Percentiles rank a stretch among this genome's conserved stretches.
phyloP scores from a whole-genome alignment of 179 eudicot genomes.

The Heliamphora pulchella region DNA sequence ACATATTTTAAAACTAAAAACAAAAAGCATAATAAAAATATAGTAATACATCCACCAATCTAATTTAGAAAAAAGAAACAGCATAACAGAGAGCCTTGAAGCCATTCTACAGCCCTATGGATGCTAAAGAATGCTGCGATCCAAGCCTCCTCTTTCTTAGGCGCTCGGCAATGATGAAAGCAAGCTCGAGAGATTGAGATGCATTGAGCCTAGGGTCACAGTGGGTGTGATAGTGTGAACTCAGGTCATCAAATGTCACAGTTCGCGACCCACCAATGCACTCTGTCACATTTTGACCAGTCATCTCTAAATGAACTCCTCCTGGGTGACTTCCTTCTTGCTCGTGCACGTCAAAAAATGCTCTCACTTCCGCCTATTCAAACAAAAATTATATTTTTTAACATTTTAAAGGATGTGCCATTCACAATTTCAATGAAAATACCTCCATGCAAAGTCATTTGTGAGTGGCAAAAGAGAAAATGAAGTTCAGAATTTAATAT shows the following conservation, averaged over 20 bases:
- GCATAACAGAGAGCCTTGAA: neutral
- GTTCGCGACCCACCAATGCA: slow-evolving; percentile 39
- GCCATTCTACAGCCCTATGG: slow-evolving; percentile 3
- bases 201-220: slow-evolving; percentile 38
- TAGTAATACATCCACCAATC: slow-evolving; percentile 19
- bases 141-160: slow-evolving; percentile 31
- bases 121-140: slow-evolving; percentile 6
- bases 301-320: slow-evolving; percentile 39
- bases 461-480: neutral
- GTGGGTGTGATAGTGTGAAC: slow-evolving; percentile 42
- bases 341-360: slow-evolving; percentile 40
- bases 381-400: neutral
- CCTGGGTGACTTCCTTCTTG: slow-evolving; percentile 43
- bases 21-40: slow-evolving; percentile 13
- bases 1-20: slow-evolving; percentile 15
- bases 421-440: neutral
- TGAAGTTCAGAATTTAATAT: neutral
- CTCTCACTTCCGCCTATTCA: slow-evolving; percentile 35
- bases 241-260: slow-evolving; percentile 34
- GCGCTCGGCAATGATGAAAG: slow-evolving; percentile 38
- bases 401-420: too few species aligned
- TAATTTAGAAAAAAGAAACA: slow-evolving; percentile 6
- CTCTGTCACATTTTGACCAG: slow-evolving; percentile 39
- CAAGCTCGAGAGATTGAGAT: slow-evolving; percentile 36
- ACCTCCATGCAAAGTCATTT: neutral